Conservation (phyloP, 2,329 filamentous ascomycete species). For the Teratosphaeria pseudoeucalypti region DNA sequence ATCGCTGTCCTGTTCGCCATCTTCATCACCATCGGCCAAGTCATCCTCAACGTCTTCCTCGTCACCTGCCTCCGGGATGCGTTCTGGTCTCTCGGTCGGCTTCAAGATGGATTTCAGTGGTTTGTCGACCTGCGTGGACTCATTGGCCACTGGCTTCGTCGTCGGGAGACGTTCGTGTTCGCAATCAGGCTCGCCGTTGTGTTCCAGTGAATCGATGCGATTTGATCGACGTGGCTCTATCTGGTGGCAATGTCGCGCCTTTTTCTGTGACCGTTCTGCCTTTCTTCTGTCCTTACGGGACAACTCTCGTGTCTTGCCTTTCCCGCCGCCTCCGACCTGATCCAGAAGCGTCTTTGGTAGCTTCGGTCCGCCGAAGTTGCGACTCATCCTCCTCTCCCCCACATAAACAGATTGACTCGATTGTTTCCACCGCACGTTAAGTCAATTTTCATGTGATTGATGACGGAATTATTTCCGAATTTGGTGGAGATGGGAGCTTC, state of each 20-base stretch:
- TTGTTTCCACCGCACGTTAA: not conserved
- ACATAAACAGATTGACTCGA: not conserved
- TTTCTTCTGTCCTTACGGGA: constrained; percentile 44
- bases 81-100: constrained; percentile 14
- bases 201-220: constrained; percentile 7
- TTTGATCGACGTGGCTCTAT: not conserved
- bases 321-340: constrained; percentile 25
- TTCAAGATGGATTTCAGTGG: constrained; percentile 28
- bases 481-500: not conserved
- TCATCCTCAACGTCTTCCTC: constrained; percentile 9
- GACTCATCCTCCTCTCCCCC: constrained; percentile 11
- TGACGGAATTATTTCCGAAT: not conserved
- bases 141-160: constrained; percentile 4
- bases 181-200: constrained; percentile 22
- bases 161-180: constrained; percentile 22
- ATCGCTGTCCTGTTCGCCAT: constrained; percentile 6
- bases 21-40: not conserved
- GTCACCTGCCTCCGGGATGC: constrained; percentile 4
- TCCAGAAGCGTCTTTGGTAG: constrained; percentile 37
- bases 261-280: constrained; percentile 53
- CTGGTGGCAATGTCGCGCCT: constrained; percentile 28
- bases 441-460: not conserved
- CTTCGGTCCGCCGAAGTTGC: constrained; percentile 28
- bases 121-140: constrained; percentile 16
- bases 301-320: constrained; percentile 10